These are phyloP conservation scores for Colletotrichum siamense DNA, from an alignment of 2,329 filamentous ascomycete genomes.

Conservation along the genomic window DNA sequence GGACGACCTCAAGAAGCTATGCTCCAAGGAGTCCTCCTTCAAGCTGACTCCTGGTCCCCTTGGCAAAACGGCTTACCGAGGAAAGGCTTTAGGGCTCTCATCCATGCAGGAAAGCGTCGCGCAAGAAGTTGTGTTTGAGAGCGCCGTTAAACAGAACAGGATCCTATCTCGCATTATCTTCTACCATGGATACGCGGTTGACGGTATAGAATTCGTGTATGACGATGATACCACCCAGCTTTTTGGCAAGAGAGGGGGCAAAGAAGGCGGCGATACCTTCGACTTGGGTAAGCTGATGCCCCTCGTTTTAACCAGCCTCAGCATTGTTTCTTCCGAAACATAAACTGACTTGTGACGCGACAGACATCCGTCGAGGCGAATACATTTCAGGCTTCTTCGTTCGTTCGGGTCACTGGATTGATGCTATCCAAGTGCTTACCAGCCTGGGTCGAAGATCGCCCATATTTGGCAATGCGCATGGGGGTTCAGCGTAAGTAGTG, in stretches of 20 bases:
- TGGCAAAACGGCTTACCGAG: conserved; percentile 76
- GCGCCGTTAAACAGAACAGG: conserved; percentile 70
- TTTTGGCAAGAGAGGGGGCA: conserved; percentile 82
- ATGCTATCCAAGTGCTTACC: conserved; percentile 89
- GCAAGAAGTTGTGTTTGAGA: conserved; percentile 77
- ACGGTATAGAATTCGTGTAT: conserved; percentile 92
- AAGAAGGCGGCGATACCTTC: conserved; percentile 74
- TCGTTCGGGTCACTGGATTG: conserved; percentile 81
- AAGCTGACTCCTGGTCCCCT: conserved; percentile 70
- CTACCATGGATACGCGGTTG: conserved; percentile 74
- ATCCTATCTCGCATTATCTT: conserved; percentile 77
- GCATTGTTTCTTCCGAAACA: not conserved
- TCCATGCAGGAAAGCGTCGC: conserved; percentile 72
- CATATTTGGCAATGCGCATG: conserved; percentile 80
- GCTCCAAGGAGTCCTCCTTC: conserved; percentile 73
- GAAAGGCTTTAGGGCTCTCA: conserved; percentile 76
- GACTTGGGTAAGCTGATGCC: conserved; percentile 67
- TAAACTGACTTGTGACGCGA: conserved; percentile 1
- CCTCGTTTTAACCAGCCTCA: not conserved
- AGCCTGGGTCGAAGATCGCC: conserved; percentile 86
- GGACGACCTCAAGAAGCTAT: conserved; percentile 75
- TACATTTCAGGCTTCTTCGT: conserved; percentile 87
- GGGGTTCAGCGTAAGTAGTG: conserved; percentile 80
- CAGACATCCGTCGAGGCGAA: conserved; percentile 85
- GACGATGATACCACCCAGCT: conserved; percentile 85